phyloP scores from a whole-genome alignment of 2,329 filamentous ascomycete genomes.

The Phialocephala subalpina region DNA sequence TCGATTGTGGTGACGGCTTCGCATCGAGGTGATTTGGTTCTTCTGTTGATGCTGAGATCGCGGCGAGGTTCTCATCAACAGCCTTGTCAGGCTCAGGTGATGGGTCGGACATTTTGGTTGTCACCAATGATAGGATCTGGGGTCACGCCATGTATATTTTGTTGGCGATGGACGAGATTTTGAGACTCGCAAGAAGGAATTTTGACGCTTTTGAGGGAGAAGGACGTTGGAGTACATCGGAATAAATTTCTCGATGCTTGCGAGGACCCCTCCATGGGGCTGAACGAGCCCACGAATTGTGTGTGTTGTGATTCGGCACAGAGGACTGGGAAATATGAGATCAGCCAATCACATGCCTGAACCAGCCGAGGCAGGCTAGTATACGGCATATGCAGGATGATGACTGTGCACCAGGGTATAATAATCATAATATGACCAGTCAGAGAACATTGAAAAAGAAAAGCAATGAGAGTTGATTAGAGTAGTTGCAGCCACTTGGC shows the following conservation, averaged over 20 bases:
- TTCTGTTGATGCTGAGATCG: background rate
- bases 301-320: background rate
- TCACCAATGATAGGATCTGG: background rate
- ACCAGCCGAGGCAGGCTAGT: background rate
- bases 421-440: background rate
- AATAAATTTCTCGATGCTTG: background rate
- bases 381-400: conserved; percentile 1
- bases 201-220: too few species aligned
- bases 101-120: conserved; percentile 1
- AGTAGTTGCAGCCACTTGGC: background rate
- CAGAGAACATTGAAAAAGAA: background rate
- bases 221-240: background rate
- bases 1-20: background rate
- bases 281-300: background rate
- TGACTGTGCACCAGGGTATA: conserved; percentile 1
- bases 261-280: conserved; percentile 7
- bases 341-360: background rate
- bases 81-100: background rate
- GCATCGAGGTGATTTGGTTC: background rate
- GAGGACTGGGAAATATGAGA: background rate
- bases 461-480: background rate
- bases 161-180: background rate
- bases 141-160: background rate
- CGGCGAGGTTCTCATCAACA: background rate
- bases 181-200: too few species aligned